phyloP scores from a whole-genome alignment of 805 yeast species.

The Ascoidea tarda region DNA sequence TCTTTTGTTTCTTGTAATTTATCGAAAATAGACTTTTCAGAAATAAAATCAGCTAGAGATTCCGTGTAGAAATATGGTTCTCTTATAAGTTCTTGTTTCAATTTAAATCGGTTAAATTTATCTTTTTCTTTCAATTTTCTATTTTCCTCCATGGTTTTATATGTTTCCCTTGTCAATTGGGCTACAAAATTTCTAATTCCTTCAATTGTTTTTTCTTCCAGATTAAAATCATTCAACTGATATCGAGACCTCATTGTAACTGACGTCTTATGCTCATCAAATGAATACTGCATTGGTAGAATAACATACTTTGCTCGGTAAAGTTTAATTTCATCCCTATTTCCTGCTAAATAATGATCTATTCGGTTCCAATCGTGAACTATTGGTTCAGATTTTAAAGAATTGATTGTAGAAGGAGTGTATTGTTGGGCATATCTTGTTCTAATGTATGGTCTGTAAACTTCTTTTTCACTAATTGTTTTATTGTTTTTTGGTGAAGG shows the following conservation, averaged over 20 bases:
- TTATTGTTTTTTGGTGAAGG: no score
- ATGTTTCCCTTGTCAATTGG: constrained; percentile 43
- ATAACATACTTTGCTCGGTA: constrained; percentile 75
- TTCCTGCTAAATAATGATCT: constrained; percentile 87
- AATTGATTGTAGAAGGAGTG: constrained; percentile 40
- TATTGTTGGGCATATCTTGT: constrained; percentile 68
- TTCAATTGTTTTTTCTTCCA: constrained; percentile 87
- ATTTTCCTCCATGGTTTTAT: constrained; percentile 27
- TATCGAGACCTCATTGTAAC: constrained; percentile 15
- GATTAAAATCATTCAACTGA: constrained; percentile 45
- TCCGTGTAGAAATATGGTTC: constrained; percentile 2
- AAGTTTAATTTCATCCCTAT: constrained; percentile 35
- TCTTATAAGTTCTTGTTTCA: constrained; percentile 1
- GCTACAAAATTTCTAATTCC: constrained; percentile 64
- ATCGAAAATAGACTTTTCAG: constrained; percentile 6
- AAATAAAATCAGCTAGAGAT: background rate
- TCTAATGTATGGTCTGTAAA: constrained; percentile 45
- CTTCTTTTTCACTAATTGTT: constrained; percentile 7
- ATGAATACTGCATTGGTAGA: constrained; percentile 62
- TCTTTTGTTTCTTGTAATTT: constrained; percentile 17
- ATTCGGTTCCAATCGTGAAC: constrained; percentile 78
- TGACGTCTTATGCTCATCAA: constrained; percentile 24
- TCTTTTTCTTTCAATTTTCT: constrained; percentile 10
- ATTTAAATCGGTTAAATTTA: no score
- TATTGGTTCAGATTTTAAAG: constrained; percentile 35